Percentiles rank a stretch among this genome's conserved stretches.
Evolutionary conservation across 75 land plant species (phyloP).

Genomic region (Cupressus sempervirens): DNA sequence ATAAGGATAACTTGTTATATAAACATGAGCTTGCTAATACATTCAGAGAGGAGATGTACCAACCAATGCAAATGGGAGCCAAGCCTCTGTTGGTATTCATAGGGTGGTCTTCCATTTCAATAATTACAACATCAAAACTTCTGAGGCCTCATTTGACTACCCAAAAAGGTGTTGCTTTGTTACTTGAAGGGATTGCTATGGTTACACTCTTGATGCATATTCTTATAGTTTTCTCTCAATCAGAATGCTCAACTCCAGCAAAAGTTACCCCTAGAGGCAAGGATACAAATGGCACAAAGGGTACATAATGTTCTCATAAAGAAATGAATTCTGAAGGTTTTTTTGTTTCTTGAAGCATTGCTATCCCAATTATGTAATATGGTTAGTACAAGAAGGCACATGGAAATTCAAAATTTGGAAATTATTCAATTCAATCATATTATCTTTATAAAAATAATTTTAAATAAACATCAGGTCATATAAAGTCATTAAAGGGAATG

Average conservation of each 20-base stretch:
- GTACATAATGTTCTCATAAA: background rate
- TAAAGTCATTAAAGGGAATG: too few relatives aligned
- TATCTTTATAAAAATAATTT: too few relatives aligned
- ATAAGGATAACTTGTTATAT: constrained; percentile 41
- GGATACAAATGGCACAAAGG: background rate
- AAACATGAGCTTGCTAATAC: constrained; percentile 32
- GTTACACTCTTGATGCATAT: constrained; percentile 64
- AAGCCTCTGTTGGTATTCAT: constrained; percentile 41
- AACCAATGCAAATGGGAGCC: constrained; percentile 25
- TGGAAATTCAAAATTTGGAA: background rate
- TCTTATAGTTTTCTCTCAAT: constrained; percentile 62
- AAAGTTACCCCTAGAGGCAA: constrained; percentile 29
- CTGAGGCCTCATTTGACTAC: constrained; percentile 33
- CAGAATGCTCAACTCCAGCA: constrained; percentile 72
- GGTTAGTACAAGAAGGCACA: background rate
- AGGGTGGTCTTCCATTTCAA: constrained; percentile 42
- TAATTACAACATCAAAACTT: constrained; percentile 25
- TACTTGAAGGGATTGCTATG: constrained; percentile 35
- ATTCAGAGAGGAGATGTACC: constrained; percentile 40
- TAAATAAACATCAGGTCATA: too few relatives aligned
- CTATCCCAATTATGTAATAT: background rate
- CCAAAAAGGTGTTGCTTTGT: constrained; percentile 66
- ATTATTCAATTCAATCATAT: too few relatives aligned
- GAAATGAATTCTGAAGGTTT: background rate
- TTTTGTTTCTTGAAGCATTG: background rate